Conservation (phyloP, 306 rosid species). For the Sicyos baderoa region DNA sequence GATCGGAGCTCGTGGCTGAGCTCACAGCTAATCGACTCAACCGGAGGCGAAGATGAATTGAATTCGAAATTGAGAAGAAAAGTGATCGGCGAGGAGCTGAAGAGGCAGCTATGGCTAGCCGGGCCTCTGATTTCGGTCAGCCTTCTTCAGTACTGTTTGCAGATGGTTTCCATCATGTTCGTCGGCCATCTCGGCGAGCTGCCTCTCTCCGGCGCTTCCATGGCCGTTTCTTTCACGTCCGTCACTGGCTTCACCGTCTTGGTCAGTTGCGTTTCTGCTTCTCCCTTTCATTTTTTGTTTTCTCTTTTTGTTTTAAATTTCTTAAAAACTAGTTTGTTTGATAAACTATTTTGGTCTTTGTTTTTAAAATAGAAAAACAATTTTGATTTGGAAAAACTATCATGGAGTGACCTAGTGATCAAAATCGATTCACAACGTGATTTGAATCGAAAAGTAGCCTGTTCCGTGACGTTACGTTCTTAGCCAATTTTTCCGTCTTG, state of each 20-base stretch:
- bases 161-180: conserved; percentile 62
- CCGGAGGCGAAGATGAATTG: not conserved
- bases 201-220: conserved; percentile 55
- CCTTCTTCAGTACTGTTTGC: conserved; percentile 39
- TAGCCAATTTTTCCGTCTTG: too few relatives aligned
- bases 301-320: too few relatives aligned
- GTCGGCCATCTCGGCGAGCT: conserved; percentile 61
- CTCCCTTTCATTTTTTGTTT: too few relatives aligned
- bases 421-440: too few relatives aligned
- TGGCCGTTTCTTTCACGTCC: conserved; percentile 66
- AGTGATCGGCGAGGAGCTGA: conserved; percentile 34
- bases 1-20: not conserved
- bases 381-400: too few relatives aligned
- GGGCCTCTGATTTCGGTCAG: conserved; percentile 51
- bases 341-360: too few relatives aligned
- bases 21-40: not conserved
- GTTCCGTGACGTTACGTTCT: too few relatives aligned
- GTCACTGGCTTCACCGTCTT: conserved; percentile 67
- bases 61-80: not conserved
- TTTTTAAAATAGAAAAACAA: too few relatives aligned
- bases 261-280: conserved; percentile 32
- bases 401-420: too few relatives aligned
- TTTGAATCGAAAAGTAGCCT: too few relatives aligned
- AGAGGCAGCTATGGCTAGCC: conserved; percentile 75
- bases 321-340: too few relatives aligned